A percentile compares a stretch with the other conserved stretches of the same genome.
phyloP scores from a whole-genome alignment of 1,284 basidiomycete genomes.

The Ustilago nuda region DNA sequence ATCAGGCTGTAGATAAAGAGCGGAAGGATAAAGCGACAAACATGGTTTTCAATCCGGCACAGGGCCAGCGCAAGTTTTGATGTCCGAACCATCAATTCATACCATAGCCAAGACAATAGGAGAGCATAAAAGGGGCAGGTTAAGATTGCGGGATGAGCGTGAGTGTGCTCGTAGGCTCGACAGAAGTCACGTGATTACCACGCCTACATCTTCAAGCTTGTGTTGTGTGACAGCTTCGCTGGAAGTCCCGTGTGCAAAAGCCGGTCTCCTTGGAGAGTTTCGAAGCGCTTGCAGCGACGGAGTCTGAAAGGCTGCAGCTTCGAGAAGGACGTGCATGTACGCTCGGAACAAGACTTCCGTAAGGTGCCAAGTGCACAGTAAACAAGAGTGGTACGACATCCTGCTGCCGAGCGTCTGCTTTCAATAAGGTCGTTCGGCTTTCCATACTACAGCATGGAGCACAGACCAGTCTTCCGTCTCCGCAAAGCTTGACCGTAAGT shows the following conservation, averaged over 20 bases:
- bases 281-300: neutral
- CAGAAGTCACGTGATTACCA: too few species aligned
- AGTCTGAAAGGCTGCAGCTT: neutral
- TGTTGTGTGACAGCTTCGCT: neutral
- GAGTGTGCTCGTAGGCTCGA: too few species aligned
- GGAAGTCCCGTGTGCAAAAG: neutral
- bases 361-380: neutral
- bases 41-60: constrained; percentile 29
- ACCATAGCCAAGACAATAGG: too few species aligned
- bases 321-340: too few species aligned
- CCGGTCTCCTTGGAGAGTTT: neutral
- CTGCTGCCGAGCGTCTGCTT: neutral
- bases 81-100: too few species aligned
- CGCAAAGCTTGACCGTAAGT: neutral
- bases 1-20: constrained; percentile 12
- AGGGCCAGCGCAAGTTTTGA: constrained; percentile 35
- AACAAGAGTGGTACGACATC: neutral
- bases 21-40: constrained; percentile 31
- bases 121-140: too few species aligned
- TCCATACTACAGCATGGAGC: neutral
- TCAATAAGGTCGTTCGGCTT: neutral
- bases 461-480: neutral
- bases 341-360: neutral
- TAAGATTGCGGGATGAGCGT: too few species aligned
- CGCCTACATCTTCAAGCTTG: too few species aligned